Evolutionary conservation across 164 flowering plant genomes (phyloP), one percentile per base, ranked within the genome.

Genomic region (Vitis rotundifolia): DNA sequence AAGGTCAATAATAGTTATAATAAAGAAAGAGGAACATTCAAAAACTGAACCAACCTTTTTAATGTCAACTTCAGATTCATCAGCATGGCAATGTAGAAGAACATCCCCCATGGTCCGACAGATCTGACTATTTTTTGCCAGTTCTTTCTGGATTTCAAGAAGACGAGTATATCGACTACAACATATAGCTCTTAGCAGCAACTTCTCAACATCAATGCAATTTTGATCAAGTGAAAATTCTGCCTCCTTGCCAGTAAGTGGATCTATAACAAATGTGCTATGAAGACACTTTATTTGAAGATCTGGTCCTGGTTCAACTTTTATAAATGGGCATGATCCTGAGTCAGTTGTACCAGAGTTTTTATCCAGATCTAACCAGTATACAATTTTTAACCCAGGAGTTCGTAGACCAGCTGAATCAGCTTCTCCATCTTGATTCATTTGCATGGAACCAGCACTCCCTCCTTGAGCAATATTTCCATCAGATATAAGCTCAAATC

Each of bases 121-220:
- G 63, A 89, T 88, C 71, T 89, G 93, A 75, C 80, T 77, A 82
- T 85, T 92, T 78, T 83, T 93, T 31, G 73, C 76, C 50, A 96
- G 81, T 72, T 91, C 97, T 78, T 77, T 89, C 74, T 82, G 86
- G 37, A 93, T 86, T 80, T 93, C 98, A 73, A 96, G 91, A 66
- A 96, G 82, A 37, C 98, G 97, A 52, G 99, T 93, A 69, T 89
- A 92, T 76, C 88, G 86, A 69, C 85, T 83, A 76, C 98, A 91
- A 63, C 81, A 80, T 68, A 95, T 91, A 54, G 93, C 97, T 75
- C 85, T 88, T 49, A 93, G 80, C 59, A 95, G 85, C 80, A 95
- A 76, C 70, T 85, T 86, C 81, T 95, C 99, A 72, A 95, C 92
- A 80, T 95, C 98, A 82, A 95, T 93, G 78, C 92, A 90, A 78